These are phyloP conservation scores for Phytophthora sojae DNA, from an alignment of 352 stramenopile species.

Conservation along the genomic window DNA sequence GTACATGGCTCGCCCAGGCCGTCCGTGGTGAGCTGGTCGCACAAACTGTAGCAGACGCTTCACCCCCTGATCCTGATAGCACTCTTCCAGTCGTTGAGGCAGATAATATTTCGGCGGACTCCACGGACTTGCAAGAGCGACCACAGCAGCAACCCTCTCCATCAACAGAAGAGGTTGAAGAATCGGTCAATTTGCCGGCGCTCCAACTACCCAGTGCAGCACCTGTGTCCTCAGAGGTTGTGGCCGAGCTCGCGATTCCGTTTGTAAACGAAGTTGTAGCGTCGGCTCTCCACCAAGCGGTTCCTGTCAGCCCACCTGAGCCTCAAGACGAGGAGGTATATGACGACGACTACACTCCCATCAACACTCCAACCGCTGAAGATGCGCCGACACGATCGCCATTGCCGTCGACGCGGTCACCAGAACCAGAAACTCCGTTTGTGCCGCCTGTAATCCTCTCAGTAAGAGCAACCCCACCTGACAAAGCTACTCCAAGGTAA, in stretches of 20 bases:
- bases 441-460: not conserved
- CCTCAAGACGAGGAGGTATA: constrained; percentile 21
- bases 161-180: not conserved
- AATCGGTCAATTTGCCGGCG: constrained; percentile 9
- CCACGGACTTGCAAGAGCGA: not conserved
- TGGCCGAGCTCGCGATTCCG: constrained; percentile 3
- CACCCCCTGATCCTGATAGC: not conserved
- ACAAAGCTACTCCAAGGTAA: constrained; percentile 26
- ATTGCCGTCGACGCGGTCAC: constrained; percentile 5
- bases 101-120: constrained; percentile 10
- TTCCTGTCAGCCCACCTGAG: not conserved
- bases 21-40: constrained; percentile 14
- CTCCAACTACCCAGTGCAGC: constrained; percentile 9
- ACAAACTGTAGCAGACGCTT: constrained; percentile 1
- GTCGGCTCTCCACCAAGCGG: constrained; percentile 11
- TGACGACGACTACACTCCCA: constrained; percentile 30
- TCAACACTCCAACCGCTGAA: constrained; percentile 21
- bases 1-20: constrained; percentile 10
- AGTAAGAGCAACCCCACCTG: constrained; percentile 24
- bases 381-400: not conserved
- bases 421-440: not conserved
- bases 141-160: not conserved
- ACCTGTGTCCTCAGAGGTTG: not conserved
- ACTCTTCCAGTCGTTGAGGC: not conserved
- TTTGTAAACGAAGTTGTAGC: constrained; percentile 25